Percentiles rank a stretch among this genome's conserved stretches.
Conservation (phyloP, 2,329 filamentous ascomycete genomes). For the Talaromyces funiculosus region DNA sequence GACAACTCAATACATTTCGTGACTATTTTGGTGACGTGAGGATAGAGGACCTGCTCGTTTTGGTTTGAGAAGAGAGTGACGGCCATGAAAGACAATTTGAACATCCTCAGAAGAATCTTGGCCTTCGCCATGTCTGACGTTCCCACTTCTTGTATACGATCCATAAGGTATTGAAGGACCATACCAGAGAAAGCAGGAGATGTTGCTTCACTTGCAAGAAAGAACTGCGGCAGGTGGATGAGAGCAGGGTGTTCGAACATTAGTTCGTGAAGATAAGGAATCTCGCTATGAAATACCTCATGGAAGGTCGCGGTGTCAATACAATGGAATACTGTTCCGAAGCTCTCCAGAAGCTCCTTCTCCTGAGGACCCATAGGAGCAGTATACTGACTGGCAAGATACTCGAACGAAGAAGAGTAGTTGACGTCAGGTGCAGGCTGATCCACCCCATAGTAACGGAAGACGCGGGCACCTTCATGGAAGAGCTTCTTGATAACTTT, state of each 20-base stretch:
- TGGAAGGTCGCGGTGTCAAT: constrained; percentile 98
- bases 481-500: constrained; percentile 95
- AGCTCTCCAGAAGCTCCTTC: constrained; percentile 94
- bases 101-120: constrained; percentile 84
- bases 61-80: constrained; percentile 91
- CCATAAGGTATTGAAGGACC: constrained; percentile 96
- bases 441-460: constrained; percentile 92
- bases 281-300: constrained; percentile 96
- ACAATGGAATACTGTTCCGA: constrained; percentile 96
- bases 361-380: constrained; percentile 91
- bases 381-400: constrained; percentile 92
- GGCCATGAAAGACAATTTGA: constrained; percentile 98
- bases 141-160: constrained; percentile 89
- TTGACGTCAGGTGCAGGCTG: constrained; percentile 66
- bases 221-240: constrained; percentile 94
- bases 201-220: constrained; percentile 96
- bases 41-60: constrained; percentile 91
- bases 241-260: constrained; percentile 95
- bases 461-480: constrained; percentile 91
- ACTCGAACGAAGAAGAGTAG: constrained; percentile 77
- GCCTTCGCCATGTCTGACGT: constrained; percentile 88
- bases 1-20: constrained; percentile 96
- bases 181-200: constrained; percentile 97
- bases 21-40: constrained; percentile 94
- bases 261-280: constrained; percentile 92